These are phyloP conservation scores for Ramalina peruviana DNA, from an alignment of 495 filamentous ascomycete genomes.

Conservation along the genomic window DNA sequence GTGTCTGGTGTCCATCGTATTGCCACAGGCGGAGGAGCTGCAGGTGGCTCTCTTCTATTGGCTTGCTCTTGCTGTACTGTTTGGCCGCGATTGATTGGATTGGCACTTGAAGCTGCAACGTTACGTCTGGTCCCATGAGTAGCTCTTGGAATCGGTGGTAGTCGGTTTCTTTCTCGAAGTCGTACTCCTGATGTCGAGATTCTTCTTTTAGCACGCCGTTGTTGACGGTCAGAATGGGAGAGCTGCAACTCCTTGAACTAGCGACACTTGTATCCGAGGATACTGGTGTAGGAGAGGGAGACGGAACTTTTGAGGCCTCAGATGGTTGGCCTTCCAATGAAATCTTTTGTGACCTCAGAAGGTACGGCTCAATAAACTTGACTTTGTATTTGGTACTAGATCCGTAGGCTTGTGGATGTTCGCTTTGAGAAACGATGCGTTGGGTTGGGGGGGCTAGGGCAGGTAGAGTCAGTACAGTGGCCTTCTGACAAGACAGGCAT, in stretches of 20 bases:
- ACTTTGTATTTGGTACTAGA: constrained; percentile 3
- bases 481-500: background rate
- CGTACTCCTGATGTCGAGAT: constrained; percentile 1
- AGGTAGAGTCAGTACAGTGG: background rate
- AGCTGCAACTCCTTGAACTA: background rate
- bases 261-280: constrained; percentile 4
- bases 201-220: background rate
- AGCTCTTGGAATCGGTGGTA: constrained; percentile 7
- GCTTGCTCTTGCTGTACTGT: background rate
- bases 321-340: background rate
- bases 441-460: background rate
- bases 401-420: constrained; percentile 9
- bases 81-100: background rate
- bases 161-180: constrained; percentile 4
- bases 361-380: constrained; percentile 3
- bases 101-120: constrained; percentile 4
- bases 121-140: constrained; percentile 4
- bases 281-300: background rate
- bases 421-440: constrained; percentile 5
- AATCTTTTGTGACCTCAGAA: constrained; percentile 1
- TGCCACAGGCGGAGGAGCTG: constrained; percentile 10
- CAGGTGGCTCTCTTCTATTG: background rate
- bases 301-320: background rate
- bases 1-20: background rate
- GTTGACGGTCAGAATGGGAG: constrained; percentile 2